phyloP scores from a whole-genome alignment of 257 asterid species.

The Solanum dulcamara region DNA sequence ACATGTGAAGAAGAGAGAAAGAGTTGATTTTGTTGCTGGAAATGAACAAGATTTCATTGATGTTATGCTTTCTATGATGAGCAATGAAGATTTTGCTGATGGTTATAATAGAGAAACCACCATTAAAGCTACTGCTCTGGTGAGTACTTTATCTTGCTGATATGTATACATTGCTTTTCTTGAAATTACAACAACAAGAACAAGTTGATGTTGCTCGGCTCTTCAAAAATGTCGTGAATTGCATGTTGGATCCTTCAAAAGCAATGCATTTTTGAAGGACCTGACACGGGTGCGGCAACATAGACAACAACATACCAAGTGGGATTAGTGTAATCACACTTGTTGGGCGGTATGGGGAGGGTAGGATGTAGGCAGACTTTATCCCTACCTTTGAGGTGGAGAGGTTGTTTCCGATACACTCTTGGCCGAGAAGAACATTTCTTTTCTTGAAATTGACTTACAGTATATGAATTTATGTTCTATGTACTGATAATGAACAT shows the following conservation, averaged over 20 bases:
- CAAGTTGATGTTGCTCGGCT: neutral
- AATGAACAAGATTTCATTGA: slow-evolving; percentile 4
- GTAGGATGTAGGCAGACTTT: neutral
- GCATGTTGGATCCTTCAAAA: neutral
- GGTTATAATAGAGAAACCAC: neutral
- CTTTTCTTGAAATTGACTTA: neutral
- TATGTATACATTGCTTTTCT: neutral
- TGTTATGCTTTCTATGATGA: slow-evolving; percentile 4
- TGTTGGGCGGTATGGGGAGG: neutral
- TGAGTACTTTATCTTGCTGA: neutral
- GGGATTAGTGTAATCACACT: no score
- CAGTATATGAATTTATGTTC: neutral
- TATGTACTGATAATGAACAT: neutral
- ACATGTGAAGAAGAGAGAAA: neutral
- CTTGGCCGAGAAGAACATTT: neutral
- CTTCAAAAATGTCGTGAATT: neutral
- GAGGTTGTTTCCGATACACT: neutral
- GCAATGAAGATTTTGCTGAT: neutral
- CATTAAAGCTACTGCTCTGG: slow-evolving; percentile 1
- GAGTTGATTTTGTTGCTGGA: neutral
- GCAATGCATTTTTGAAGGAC: neutral
- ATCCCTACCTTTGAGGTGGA: neutral
- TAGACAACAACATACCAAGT: neutral
- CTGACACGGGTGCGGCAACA: neutral
- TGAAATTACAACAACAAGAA: no score